Percentiles rank a stretch among this genome's conserved stretches.
These are phyloP conservation scores for Cornus florida DNA, from an alignment of 148 eudicot genomes.

Conservation along the genomic window DNA sequence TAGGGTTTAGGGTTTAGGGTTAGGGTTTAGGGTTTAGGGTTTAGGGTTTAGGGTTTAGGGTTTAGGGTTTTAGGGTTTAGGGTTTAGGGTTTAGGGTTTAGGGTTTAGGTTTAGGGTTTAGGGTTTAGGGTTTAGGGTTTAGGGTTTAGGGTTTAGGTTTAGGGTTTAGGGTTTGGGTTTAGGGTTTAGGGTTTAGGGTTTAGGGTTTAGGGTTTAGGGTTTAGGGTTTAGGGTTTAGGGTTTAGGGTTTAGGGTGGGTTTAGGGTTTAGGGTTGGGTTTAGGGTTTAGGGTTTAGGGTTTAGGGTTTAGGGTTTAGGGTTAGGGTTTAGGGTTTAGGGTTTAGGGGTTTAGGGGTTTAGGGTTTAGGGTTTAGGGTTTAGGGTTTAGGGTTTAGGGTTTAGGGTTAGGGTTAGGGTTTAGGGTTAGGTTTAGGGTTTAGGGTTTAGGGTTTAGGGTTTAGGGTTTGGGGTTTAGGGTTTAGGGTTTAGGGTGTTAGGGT, in stretches of 20 bases:
- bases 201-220: background rate
- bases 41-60: background rate
- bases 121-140: constrained; percentile 9
- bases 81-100: background rate
- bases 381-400: background rate
- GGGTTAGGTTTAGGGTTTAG: too few species aligned
- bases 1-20: background rate
- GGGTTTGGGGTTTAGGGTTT: constrained; percentile 12
- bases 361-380: too few species aligned
- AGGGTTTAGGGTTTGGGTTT: constrained; percentile 8
- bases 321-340: background rate
- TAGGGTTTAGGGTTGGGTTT: too few species aligned
- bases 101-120: background rate
- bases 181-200: constrained; percentile 1
- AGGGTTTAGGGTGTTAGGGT: too few species aligned
- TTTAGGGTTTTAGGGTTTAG: background rate
- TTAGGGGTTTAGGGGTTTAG: too few species aligned
- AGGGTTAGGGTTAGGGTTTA: too few species aligned
- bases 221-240: background rate
- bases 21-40: background rate
- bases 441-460: too few species aligned
- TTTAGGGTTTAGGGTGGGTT: too few species aligned
- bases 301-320: background rate
- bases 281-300: too few species aligned
- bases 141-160: constrained; percentile 5